These are phyloP conservation scores for Novymonas esmeraldas DNA, from an alignment of 208 protist species.

Conservation along the genomic window DNA sequence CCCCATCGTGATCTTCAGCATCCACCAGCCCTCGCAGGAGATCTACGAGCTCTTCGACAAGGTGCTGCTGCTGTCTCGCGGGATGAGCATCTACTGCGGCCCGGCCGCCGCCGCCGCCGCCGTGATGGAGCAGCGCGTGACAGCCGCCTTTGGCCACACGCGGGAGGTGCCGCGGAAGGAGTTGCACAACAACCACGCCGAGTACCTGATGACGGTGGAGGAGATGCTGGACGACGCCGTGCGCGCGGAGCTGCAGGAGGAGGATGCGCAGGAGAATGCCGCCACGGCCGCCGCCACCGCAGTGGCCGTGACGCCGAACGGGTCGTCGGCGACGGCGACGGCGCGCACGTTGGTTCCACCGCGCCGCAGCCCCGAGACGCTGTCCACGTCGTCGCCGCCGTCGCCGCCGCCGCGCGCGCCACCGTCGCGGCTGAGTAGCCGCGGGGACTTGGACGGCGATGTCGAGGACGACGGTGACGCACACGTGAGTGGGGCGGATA, in stretches of 20 bases:
- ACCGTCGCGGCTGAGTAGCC: constrained; percentile 6
- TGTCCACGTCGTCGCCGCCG: too few relatives aligned
- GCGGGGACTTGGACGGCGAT: not conserved
- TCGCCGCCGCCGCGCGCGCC: constrained; percentile 10
- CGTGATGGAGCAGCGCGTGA: constrained; percentile 61
- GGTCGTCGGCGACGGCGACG: not conserved
- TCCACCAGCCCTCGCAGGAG: constrained; percentile 91
- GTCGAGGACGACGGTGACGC: not conserved
- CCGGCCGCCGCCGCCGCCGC: constrained; percentile 57
- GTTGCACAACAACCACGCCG: constrained; percentile 73
- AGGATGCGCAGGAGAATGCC: constrained; percentile 22
- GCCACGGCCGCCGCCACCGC: not conserved
- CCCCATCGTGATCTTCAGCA: constrained; percentile 92
- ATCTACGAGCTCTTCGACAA: constrained; percentile 92
- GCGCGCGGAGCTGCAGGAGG: constrained; percentile 64
- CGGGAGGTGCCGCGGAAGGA: constrained; percentile 38
- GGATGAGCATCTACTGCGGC: constrained; percentile 88
- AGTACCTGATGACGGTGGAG: constrained; percentile 90
- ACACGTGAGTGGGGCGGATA: constrained; percentile 25
- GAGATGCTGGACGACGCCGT: constrained; percentile 73
- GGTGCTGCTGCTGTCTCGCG: constrained; percentile 82
- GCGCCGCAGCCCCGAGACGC: constrained; percentile 20
- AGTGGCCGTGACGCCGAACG: not conserved
- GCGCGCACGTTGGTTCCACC: constrained; percentile 20
- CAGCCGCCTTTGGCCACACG: constrained; percentile 44